A percentile compares a stretch with the other conserved stretches of the same genome.
Conservation (phyloP, 352 stramenopile genomes). For the Pythium coloratum region DNA sequence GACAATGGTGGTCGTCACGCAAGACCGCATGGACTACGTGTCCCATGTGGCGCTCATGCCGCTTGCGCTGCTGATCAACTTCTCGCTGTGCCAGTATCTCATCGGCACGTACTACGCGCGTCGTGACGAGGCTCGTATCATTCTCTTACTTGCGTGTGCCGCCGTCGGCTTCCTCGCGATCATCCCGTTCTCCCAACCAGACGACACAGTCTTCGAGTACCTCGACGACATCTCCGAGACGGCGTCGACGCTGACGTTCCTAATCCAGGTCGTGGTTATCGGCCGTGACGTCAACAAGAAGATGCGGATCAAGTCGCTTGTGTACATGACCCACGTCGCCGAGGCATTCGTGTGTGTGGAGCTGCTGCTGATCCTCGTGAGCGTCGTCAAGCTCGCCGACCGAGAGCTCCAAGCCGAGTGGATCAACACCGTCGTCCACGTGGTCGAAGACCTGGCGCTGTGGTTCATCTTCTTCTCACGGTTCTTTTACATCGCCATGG, state of each 20-base stretch:
- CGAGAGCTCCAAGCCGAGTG: background rate
- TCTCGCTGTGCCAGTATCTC: constrained; percentile 24
- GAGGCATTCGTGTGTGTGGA: constrained; percentile 12
- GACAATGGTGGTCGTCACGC: constrained; percentile 1
- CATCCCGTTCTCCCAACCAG: constrained; percentile 18
- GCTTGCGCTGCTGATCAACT: constrained; percentile 25
- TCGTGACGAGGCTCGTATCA: background rate
- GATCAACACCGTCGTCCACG: background rate
- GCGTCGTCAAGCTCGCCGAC: constrained; percentile 13
- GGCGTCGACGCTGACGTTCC: constrained; percentile 22
- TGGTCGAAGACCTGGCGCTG: constrained; percentile 15
- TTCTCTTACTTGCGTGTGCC: constrained; percentile 7
- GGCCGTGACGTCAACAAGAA: constrained; percentile 20
- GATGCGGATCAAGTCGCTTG: constrained; percentile 14
- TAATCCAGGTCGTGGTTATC: constrained; percentile 25
- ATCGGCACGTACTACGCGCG: constrained; percentile 12
- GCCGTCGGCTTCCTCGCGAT: constrained; percentile 21
- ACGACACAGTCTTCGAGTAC: constrained; percentile 16
- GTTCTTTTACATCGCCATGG: constrained; percentile 27
- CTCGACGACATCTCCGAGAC: constrained; percentile 26
- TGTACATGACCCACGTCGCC: constrained; percentile 7
- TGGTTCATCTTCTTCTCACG: constrained; percentile 24
- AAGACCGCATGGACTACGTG: constrained; percentile 8
- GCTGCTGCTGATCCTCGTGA: constrained; percentile 7
- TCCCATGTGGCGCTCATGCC: constrained; percentile 5